Evolutionary conservation across 2,329 filamentous ascomycete genomes (phyloP), one percentile per base, ranked within the genome.

Genomic region (Fusarium denticulatum): DNA sequence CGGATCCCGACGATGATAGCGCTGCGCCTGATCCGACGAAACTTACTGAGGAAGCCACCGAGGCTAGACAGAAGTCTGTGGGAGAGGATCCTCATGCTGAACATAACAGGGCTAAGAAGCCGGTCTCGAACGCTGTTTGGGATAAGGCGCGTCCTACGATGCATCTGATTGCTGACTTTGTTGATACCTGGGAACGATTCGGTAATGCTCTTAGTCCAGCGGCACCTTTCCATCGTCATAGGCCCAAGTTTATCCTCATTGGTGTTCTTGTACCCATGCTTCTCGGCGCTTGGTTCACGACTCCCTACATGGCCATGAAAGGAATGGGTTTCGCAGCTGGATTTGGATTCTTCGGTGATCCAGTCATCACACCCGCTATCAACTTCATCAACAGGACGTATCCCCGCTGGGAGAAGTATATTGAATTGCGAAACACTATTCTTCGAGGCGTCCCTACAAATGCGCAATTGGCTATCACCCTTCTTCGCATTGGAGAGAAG

Each of bases 381-480:
- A 81, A 82, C 18, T 88, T 89, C 74, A 81, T 94, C 34, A 91
- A 93, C 80, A 83, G 82, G 20, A 86, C 85, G 12, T 88, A 91
- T 74, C 93, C 93, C 2, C 84, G 91, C 74, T 96, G 94, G 94
- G 87, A 93, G 77, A 93, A 92, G 74, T 85, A 94, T 12, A 85
- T 96, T 22, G 91, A 95, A 76, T 82, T 94, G 16, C 88, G 92
- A 55, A 94, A 94, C 75, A 94, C 92, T 0, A 80, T 96, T 3
- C 88, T 97, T 57, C 94, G 93, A 78, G 93, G 94, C 6, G 91
- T 96, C 0, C 94, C 94, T 2, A 97, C 94, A 4, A 96, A 97
- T 79, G 93, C 94, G 7, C 94, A 97, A 78, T 88, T 97, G 24
- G 91, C 94, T 0, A 84, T 97, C 34, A 97, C 94, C 0, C 86